Base-by-base conservation (phyloP, 306 rosid species). In the Trifolium repens region DNA sequence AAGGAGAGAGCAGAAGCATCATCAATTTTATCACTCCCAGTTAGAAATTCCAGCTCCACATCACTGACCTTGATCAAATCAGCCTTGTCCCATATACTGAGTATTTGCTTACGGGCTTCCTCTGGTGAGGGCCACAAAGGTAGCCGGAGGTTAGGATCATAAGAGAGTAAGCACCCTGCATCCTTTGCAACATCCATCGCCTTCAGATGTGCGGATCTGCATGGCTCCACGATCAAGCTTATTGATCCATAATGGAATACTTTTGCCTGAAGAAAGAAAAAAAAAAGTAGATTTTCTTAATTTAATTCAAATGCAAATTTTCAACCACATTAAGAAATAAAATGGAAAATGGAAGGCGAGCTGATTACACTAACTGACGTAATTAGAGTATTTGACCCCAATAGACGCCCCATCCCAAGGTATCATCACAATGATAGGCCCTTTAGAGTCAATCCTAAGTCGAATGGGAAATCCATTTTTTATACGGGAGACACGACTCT, bases 161-260 rank as follows among this genome's bases (percentile, higher is more conserved):
- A 94, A 3, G 97, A 94, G 34, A 94, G 96, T 2, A 92, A 66
- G 13, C 89, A 89, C 59, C 98, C 98, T 4, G 96, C 98, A 5
- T 94, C 96, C 78, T 83, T 94, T 0, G 98, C 97, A 49, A 80
- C 91, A 72, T 94, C 83, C 93, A 94, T 89, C 15, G 98, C 98
- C 84, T 85, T 92, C 24, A 94, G 16, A 83, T 94, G 98, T 8
- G 98, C 97, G 3, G 98, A 90, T 81, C 98, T 87, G 85, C 97
- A 91, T 59, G 98, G 97, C 89, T 94, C 98, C 84, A 90, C 98
- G 39, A 94, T 94, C 96, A 94, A 86, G 79, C 97, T 91, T 64
- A 94, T 92, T 0, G 97, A 94, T 73, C 98, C 98, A 24, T 94
- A 91, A 82, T 91, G 98, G 76, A 91, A 94, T 13, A 90, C 88